A percentile compares a stretch with the other conserved stretches of the same genome.
Conservation (phyloP, 306 rosid species). For the Styphnolobium japonicum region DNA sequence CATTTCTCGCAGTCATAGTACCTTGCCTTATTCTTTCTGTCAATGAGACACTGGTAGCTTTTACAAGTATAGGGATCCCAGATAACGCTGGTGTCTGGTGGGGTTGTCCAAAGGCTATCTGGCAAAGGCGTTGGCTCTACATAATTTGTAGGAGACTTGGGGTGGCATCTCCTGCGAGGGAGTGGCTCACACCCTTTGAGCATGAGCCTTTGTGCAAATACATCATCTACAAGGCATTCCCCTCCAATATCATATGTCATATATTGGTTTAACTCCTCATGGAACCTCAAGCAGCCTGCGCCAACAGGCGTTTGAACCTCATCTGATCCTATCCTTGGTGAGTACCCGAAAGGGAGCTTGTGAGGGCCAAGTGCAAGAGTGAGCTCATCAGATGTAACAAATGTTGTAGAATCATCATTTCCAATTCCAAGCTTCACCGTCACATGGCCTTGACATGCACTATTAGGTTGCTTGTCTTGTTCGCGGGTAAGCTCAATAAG, state of each 20-base stretch:
- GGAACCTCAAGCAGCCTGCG: slow-evolving; percentile 31
- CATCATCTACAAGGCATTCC: slow-evolving; percentile 47
- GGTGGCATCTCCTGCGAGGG: slow-evolving; percentile 51
- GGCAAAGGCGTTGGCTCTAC: slow-evolving; percentile 41
- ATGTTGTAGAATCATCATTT: not conserved
- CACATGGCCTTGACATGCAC: not conserved
- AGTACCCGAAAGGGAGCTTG: slow-evolving; percentile 44
- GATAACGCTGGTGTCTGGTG: slow-evolving; percentile 38
- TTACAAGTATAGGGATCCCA: slow-evolving; percentile 53
- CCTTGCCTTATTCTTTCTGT: slow-evolving; percentile 27
- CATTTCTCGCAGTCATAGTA: slow-evolving; percentile 38
- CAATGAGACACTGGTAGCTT: slow-evolving; percentile 41
- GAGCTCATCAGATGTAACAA: slow-evolving; percentile 17
- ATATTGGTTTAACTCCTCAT: slow-evolving; percentile 38
- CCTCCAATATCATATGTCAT: slow-evolving; percentile 50
- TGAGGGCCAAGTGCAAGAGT: slow-evolving; percentile 39
- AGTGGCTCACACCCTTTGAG: slow-evolving; percentile 59
- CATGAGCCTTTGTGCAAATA: slow-evolving; percentile 36
- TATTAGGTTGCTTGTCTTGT: slow-evolving; percentile 30
- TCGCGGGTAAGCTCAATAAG: slow-evolving; percentile 43
- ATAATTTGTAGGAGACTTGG: slow-evolving; percentile 37
- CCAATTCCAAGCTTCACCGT: not conserved
- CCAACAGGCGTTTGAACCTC: slow-evolving; percentile 33
- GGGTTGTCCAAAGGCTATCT: slow-evolving; percentile 42
- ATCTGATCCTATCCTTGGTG: slow-evolving; percentile 22